Evolutionary conservation across 192 early-diverging fungal genomes (phyloP).

Genomic region (Physocladia obscura): DNA sequence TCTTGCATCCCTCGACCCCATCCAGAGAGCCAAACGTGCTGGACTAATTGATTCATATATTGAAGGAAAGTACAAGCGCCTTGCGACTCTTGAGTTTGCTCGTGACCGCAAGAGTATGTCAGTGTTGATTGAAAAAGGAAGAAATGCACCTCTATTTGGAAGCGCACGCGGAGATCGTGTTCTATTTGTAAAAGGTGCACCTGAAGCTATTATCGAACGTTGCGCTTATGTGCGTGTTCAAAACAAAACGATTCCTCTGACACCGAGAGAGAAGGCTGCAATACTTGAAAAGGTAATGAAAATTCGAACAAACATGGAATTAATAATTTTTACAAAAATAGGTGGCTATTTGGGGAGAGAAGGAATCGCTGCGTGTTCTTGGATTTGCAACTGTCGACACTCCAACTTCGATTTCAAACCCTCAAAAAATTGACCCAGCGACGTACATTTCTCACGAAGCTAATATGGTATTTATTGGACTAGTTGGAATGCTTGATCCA

Average conservation of each 20-base stretch:
- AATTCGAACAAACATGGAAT: too few species aligned
- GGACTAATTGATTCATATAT: constrained; percentile 74
- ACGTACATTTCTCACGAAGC: constrained; percentile 64
- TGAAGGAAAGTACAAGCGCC: constrained; percentile 57
- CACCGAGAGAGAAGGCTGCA: constrained; percentile 55
- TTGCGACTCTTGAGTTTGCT: constrained; percentile 84
- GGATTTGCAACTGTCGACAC: constrained; percentile 85
- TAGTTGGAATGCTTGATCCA: constrained; percentile 97
- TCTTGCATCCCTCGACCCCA: constrained; percentile 23
- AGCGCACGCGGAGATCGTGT: not conserved
- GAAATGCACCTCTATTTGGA: constrained; percentile 16
- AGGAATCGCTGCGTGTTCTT: constrained; percentile 81
- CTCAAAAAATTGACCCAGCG: constrained; percentile 47
- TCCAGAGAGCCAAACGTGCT: constrained; percentile 42
- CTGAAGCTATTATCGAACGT: constrained; percentile 86
- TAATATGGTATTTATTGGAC: constrained; percentile 89
- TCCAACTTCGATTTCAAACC: constrained; percentile 62
- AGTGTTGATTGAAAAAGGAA: constrained; percentile 65
- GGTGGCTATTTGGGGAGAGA: constrained; percentile 62
- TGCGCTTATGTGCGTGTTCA: constrained; percentile 64
- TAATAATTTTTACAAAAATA: too few species aligned
- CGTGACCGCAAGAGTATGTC: constrained; percentile 99
- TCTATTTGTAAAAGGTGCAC: constrained; percentile 94
- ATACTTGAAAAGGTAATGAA: constrained; percentile 67
- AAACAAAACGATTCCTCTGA: constrained; percentile 61